phyloP scores from a whole-genome alignment of 371 early-diverging fungal genomes.

The Furculomyces boomerangus region DNA sequence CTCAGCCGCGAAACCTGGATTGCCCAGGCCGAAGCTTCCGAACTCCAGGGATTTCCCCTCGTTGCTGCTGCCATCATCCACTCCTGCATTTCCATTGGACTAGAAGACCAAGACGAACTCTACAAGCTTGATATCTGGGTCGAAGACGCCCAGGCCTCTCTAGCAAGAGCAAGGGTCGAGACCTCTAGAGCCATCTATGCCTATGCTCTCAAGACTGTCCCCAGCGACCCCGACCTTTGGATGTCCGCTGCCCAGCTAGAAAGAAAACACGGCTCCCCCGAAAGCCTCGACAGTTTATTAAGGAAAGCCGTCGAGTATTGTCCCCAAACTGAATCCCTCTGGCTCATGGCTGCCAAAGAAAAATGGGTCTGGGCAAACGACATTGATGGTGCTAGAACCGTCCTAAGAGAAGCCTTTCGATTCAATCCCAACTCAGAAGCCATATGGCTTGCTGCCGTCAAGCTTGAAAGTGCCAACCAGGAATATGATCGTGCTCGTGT shows the following conservation, averaged over 20 bases:
- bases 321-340: slow-evolving; percentile 83
- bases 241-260: slow-evolving; percentile 73
- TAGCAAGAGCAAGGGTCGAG: slow-evolving; percentile 39
- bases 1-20: slow-evolving; percentile 84
- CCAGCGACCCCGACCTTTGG: slow-evolving; percentile 71
- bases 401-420: slow-evolving; percentile 69
- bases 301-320: slow-evolving; percentile 72
- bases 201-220: slow-evolving; percentile 57
- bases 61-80: slow-evolving; percentile 73
- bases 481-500: slow-evolving; percentile 63
- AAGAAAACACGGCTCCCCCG: slow-evolving; percentile 62
- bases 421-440: slow-evolving; percentile 84
- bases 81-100: slow-evolving; percentile 55
- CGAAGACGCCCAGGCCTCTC: slow-evolving; percentile 71
- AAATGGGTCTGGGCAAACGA: slow-evolving; percentile 67
- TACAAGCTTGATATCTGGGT: slow-evolving; percentile 70
- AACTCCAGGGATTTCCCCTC: slow-evolving; percentile 51
- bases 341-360: slow-evolving; percentile 94
- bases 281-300: slow-evolving; percentile 57
- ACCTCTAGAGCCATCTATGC: slow-evolving; percentile 84
- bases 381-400: slow-evolving; percentile 66
- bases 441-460: slow-evolving; percentile 90
- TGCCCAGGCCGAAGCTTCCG: slow-evolving; percentile 69
- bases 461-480: slow-evolving; percentile 76
- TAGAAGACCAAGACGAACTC: slow-evolving; percentile 37